Percentiles rank a stretch among this genome's conserved stretches.
Evolutionary conservation across 257 asterid species (phyloP).

Genomic region (Solanum sparsipilum): DNA sequence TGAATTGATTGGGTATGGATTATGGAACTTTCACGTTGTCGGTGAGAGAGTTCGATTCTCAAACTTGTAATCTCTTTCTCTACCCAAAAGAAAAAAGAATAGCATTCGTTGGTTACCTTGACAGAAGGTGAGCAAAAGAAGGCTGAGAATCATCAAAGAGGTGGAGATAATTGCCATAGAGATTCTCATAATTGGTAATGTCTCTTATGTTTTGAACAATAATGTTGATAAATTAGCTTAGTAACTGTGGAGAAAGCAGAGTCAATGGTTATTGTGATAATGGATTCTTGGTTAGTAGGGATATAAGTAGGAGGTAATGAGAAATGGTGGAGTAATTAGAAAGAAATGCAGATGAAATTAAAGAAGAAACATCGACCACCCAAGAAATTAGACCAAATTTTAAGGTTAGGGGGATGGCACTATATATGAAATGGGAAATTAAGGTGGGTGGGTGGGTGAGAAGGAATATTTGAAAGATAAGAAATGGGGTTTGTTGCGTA

Average conservation of each 20-base stretch:
- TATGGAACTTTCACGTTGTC: neutral
- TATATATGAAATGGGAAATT: neutral
- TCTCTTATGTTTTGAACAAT: neutral
- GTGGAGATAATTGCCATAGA: conserved; percentile 1
- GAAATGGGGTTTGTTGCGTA: neutral
- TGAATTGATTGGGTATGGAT: neutral
- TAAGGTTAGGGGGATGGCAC: neutral
- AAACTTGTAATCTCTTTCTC: neutral
- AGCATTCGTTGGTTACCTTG: neutral
- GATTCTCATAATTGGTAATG: neutral
- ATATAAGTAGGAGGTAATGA: neutral
- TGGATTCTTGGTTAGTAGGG: neutral
- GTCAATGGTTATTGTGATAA: neutral
- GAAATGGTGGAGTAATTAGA: neutral
- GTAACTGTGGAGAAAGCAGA: neutral
- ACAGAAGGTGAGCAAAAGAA: conserved; percentile 7
- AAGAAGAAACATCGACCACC: neutral
- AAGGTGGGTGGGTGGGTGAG: neutral
- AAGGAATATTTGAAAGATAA: neutral
- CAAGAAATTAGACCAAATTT: neutral
- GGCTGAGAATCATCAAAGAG: neutral
- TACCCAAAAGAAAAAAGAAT: neutral
- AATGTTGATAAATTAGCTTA: neutral
- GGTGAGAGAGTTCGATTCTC: neutral
- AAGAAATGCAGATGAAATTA: neutral